phyloP scores from a whole-genome alignment of 768 basidiomycete genomes.

The Lactifluus pinguis region DNA sequence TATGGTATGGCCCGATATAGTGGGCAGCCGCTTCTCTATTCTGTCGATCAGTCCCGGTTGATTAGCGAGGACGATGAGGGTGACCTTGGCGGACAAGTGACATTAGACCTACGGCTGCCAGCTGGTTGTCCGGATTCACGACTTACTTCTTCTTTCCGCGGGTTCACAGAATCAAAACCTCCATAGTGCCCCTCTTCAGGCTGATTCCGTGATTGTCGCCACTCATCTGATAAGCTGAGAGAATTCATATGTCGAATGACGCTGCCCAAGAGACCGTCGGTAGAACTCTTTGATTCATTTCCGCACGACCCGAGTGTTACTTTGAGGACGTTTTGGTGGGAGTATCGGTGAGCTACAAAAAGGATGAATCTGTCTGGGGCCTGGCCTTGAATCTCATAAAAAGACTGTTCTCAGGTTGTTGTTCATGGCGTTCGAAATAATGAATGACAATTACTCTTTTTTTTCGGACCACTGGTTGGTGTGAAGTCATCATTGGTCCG shows the following conservation, averaged over 20 bases:
- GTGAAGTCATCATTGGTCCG: slow-evolving; percentile 21
- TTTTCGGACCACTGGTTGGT: too few species aligned
- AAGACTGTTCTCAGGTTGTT: not conserved
- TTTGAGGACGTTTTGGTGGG: slow-evolving; percentile 32
- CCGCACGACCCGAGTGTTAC: slow-evolving; percentile 73
- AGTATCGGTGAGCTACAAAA: slow-evolving; percentile 42
- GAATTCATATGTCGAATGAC: slow-evolving; percentile 17
- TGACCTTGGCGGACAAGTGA: too few species aligned
- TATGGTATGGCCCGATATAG: slow-evolving; percentile 10
- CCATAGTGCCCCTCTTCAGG: not conserved
- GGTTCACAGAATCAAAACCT: too few species aligned
- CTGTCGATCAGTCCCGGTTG: too few species aligned
- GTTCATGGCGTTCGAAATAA: slow-evolving; percentile 3
- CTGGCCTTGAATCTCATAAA: too few species aligned
- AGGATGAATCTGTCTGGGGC: slow-evolving; percentile 42
- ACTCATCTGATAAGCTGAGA: not conserved
- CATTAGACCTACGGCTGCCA: too few species aligned
- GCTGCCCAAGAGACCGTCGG: slow-evolving; percentile 37
- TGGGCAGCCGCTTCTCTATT: slow-evolving; percentile 10
- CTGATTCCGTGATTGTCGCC: too few species aligned
- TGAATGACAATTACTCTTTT: too few species aligned
- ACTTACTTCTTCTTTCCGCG: slow-evolving; percentile 10
- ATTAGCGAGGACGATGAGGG: too few species aligned
- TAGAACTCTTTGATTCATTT: slow-evolving; percentile 62
- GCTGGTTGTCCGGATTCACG: not conserved